A percentile compares a stretch with the other conserved stretches of the same genome.
phyloP scores from a whole-genome alignment of 2,329 filamentous ascomycete species.

The Monilinia laxa region DNA sequence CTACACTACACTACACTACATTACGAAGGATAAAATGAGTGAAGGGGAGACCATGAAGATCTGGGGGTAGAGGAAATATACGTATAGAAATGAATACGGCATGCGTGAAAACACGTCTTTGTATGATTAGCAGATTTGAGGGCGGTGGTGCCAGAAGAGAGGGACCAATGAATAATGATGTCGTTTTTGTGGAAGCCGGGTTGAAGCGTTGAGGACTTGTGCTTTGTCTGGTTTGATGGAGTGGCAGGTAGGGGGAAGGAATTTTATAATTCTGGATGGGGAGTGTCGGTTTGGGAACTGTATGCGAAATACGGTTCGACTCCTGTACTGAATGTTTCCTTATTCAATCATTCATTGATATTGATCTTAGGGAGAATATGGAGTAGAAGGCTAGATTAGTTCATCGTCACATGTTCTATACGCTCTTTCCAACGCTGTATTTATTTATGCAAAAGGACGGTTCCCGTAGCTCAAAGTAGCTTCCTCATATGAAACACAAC shows the following conservation, averaged over 20 bases:
- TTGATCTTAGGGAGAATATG: not conserved
- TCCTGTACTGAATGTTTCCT: too few relatives aligned
- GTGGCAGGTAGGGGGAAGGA: not conserved
- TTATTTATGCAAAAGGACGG: not conserved
- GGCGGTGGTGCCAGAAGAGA: too few relatives aligned
- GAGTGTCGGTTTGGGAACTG: not conserved
- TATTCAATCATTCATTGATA: too few relatives aligned
- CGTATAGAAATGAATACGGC: not conserved
- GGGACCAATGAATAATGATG: not conserved
- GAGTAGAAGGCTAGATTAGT: not conserved
- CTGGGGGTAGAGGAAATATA: not conserved
- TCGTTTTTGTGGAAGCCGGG: not conserved
- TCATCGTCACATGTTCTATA: not conserved
- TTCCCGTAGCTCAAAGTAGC: not conserved
- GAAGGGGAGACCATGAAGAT: not conserved
- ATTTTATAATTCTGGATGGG: not conserved
- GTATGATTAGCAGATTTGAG: slow-evolving; percentile 1
- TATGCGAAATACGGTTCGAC: not conserved
- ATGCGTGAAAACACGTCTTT: slow-evolving; percentile 1
- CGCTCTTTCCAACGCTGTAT: too few relatives aligned
- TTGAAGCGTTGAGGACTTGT: not conserved
- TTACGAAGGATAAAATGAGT: not conserved
- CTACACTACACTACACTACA: too few relatives aligned
- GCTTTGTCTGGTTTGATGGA: not conserved
- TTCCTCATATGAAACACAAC: not conserved